These are phyloP conservation scores for Powellomyces hirtus DNA, from an alignment of 192 early-diverging fungal genomes.

Conservation along the genomic window DNA sequence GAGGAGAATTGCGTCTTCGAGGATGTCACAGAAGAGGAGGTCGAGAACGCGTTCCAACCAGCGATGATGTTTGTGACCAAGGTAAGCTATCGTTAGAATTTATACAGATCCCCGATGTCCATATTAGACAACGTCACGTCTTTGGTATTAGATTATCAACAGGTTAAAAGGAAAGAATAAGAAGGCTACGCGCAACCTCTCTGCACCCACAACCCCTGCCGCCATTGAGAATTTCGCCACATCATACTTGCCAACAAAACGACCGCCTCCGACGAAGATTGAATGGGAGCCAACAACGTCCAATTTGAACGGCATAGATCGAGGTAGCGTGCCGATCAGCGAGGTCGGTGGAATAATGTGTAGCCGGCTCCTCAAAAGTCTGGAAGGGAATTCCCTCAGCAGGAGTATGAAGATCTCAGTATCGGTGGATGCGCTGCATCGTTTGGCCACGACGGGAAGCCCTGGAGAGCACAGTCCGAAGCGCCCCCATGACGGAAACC, in stretches of 20 bases:
- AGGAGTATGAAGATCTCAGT: constrained; percentile 10
- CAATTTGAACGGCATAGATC: not conserved
- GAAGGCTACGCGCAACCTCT: constrained; percentile 5
- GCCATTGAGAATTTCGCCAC: not conserved
- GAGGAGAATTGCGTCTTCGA: constrained; percentile 50
- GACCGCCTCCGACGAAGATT: not conserved
- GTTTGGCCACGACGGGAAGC: not conserved
- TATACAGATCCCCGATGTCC: not conserved
- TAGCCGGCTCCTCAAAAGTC: constrained; percentile 1
- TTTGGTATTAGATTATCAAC: constrained; percentile 28
- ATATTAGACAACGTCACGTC: not conserved
- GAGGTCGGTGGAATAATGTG: not conserved
- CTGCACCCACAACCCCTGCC: constrained; percentile 17
- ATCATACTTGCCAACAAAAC: no score
- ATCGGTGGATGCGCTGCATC: constrained; percentile 14
- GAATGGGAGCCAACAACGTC: not conserved
- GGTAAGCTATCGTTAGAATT: not conserved
- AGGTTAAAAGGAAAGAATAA: constrained; percentile 14
- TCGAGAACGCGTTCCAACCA: constrained; percentile 47
- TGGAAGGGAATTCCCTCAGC: not conserved
- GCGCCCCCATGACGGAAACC: not conserved
- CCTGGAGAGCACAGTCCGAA: not conserved
- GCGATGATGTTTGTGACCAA: constrained; percentile 39
- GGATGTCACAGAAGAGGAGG: constrained; percentile 50
- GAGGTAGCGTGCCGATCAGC: no score